Evolutionary conservation across 257 asterid species (phyloP).

Genomic region (Ocimum tenuiflorum): DNA sequence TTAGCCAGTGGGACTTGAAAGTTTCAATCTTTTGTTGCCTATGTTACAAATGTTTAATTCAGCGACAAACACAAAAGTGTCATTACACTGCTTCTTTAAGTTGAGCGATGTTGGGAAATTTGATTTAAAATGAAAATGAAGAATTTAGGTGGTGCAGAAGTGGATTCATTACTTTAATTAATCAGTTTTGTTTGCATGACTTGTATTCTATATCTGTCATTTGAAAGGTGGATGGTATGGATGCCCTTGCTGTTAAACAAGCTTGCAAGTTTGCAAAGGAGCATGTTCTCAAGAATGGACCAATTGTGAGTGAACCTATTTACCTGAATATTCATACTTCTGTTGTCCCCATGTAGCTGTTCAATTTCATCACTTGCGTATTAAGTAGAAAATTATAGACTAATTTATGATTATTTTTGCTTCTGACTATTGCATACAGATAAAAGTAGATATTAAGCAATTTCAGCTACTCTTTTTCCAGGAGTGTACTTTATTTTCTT

Average conservation of each 20-base stretch:
- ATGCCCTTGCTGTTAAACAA: conserved; percentile 91
- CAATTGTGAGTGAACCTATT: conserved; percentile 61
- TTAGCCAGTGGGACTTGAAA: not conserved
- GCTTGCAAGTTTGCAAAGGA: conserved; percentile 97
- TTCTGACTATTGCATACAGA: not conserved
- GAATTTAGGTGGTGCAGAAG: not conserved
- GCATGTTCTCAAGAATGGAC: conserved; percentile 87
- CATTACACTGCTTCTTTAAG: not conserved
- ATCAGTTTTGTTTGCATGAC: not conserved
- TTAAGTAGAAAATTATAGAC: not conserved
- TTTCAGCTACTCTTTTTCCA: not conserved
- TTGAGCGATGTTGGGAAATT: not conserved
- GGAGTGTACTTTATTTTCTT: not conserved
- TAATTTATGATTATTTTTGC: conserved; percentile 3
- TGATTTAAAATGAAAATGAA: not conserved
- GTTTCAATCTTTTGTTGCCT: not conserved
- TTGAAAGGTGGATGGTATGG: conserved; percentile 97
- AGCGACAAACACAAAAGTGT: not conserved
- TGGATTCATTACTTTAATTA: not conserved
- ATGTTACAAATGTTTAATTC: not conserved
- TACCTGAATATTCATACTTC: not conserved
- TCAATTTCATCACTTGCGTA: not conserved
- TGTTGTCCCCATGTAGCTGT: not conserved
- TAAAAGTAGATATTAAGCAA: not conserved
- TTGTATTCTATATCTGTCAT: not conserved